A percentile compares a stretch with the other conserved stretches of the same genome.
These are phyloP conservation scores for Spathaspora jeffriesii DNA, from an alignment of 1,139 yeast genomes.

Conservation along the genomic window DNA sequence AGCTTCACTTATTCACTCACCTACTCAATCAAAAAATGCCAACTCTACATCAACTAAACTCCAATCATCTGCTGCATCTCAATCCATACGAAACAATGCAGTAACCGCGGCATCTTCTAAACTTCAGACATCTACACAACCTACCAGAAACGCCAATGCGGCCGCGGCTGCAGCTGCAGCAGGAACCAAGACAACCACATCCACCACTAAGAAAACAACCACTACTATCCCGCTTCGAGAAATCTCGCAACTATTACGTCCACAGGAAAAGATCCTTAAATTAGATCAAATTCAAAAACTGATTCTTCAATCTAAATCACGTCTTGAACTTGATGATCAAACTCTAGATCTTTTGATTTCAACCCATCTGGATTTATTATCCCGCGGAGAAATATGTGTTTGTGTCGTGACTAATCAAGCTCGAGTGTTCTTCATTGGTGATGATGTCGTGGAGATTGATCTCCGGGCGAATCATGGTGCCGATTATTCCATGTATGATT, in stretches of 20 bases:
- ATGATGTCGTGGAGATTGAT: slow-evolving; percentile 40
- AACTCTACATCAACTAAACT: slow-evolving; percentile 10
- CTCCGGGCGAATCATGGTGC: slow-evolving; percentile 51
- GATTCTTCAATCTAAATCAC: slow-evolving; percentile 20
- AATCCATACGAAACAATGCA: no score
- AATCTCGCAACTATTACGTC: slow-evolving; percentile 29
- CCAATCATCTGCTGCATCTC: no score
- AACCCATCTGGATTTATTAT: slow-evolving; percentile 34
- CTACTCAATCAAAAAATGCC: slow-evolving; percentile 8
- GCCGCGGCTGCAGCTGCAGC: slow-evolving; percentile 14
- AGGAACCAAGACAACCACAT: not conserved
- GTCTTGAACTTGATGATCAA: slow-evolving; percentile 26
- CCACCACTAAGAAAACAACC: slow-evolving; percentile 7
- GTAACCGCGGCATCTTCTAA: not conserved
- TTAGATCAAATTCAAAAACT: slow-evolving; percentile 41
- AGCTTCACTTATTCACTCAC: slow-evolving; percentile 6
- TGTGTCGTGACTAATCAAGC: slow-evolving; percentile 52
- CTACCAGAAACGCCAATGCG: slow-evolving; percentile 5
- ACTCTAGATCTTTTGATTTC: slow-evolving; percentile 43
- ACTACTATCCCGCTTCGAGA: slow-evolving; percentile 30
- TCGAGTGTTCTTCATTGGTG: slow-evolving; percentile 42
- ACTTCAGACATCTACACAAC: no score
- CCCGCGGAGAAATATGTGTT: slow-evolving; percentile 37
- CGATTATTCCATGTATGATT: slow-evolving; percentile 78
- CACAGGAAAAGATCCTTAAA: slow-evolving; percentile 43